Conservation (phyloP, 768 basidiomycete genomes). For the Leccinellum rugosiceps region DNA sequence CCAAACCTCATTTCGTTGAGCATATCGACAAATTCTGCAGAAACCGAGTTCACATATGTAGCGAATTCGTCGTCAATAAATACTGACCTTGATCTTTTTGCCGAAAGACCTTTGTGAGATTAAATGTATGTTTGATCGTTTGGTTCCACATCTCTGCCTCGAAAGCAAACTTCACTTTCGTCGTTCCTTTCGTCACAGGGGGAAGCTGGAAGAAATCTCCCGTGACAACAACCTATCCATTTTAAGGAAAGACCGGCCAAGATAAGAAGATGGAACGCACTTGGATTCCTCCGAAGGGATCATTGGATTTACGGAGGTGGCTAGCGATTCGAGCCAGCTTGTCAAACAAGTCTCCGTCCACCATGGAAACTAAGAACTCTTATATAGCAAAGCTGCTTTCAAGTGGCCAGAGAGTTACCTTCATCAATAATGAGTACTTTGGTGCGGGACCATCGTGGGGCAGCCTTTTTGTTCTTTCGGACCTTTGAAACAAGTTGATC, state of each 20-base stretch:
- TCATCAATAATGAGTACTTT: conserved; percentile 84
- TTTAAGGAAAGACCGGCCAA: not conserved
- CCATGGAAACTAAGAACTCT: conserved; percentile 80
- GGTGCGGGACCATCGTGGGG: conserved; percentile 76
- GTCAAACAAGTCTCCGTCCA: conserved; percentile 91
- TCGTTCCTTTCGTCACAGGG: conserved; percentile 70
- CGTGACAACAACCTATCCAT: conserved; percentile 74
- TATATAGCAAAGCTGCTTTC: not conserved
- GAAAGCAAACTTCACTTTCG: conserved; percentile 80
- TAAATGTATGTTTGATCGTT: conserved; percentile 78
- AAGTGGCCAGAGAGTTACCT: conserved; percentile 39
- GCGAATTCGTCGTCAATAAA: not conserved
- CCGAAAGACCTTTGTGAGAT: conserved; percentile 92
- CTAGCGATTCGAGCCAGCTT: conserved; percentile 76
- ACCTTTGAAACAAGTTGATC: conserved; percentile 64
- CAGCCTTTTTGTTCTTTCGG: conserved; percentile 81
- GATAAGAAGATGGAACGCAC: conserved; percentile 32
- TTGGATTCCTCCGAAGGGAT: conserved; percentile 94
- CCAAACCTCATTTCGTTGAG: conserved; percentile 99
- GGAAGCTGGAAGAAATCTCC: conserved; percentile 99
- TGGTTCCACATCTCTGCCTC: conserved; percentile 79
- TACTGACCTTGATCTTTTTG: conserved; percentile 83
- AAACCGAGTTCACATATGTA: conserved; percentile 2
- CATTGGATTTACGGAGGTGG: conserved; percentile 53
- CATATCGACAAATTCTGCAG: conserved; percentile 87